A percentile compares a stretch with the other conserved stretches of the same genome.
phyloP scores from a whole-genome alignment of 495 filamentous ascomycete genomes.

The Alectoria sarmentosa region DNA sequence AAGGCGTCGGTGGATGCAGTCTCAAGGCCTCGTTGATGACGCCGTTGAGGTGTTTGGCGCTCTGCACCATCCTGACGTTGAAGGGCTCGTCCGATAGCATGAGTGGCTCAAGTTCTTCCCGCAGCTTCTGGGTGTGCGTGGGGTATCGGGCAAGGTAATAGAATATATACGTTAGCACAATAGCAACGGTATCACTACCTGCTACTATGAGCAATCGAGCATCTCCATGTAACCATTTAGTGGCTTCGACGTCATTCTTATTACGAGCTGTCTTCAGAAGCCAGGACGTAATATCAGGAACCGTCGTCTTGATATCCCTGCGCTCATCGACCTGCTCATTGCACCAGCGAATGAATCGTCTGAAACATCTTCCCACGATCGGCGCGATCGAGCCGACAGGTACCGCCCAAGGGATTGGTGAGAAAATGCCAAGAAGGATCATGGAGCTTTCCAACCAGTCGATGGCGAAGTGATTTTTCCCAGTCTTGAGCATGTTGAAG shows the following conservation, averaged over 20 bases:
- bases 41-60: conserved; percentile 35
- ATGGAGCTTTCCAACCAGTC: conserved; percentile 15
- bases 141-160: conserved; percentile 35
- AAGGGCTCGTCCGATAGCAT: conserved; percentile 18
- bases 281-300: conserved; percentile 14
- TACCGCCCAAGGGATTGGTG: conserved; percentile 9
- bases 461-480: conserved; percentile 32
- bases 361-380: conserved; percentile 2
- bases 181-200: conserved; percentile 37
- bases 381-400: conserved; percentile 15
- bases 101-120: conserved; percentile 28
- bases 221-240: conserved; percentile 21
- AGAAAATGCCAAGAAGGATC: conserved; percentile 10
- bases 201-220: conserved; percentile 18
- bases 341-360: conserved; percentile 12
- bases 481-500: conserved; percentile 39
- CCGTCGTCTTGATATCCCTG: not conserved
- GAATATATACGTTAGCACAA: conserved; percentile 33
- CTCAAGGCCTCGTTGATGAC: conserved; percentile 47
- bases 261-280: conserved; percentile 11
- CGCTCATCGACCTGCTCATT: conserved; percentile 14
- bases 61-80: conserved; percentile 23
- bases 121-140: conserved; percentile 25
- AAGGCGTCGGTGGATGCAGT: conserved; percentile 38
- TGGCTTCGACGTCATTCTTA: conserved; percentile 7